Percentiles rank a stretch among this genome's conserved stretches.
These are phyloP conservation scores for Nitzschia sp. DNA, from an alignment of 108 stramenopile species.

Conservation along the genomic window DNA sequence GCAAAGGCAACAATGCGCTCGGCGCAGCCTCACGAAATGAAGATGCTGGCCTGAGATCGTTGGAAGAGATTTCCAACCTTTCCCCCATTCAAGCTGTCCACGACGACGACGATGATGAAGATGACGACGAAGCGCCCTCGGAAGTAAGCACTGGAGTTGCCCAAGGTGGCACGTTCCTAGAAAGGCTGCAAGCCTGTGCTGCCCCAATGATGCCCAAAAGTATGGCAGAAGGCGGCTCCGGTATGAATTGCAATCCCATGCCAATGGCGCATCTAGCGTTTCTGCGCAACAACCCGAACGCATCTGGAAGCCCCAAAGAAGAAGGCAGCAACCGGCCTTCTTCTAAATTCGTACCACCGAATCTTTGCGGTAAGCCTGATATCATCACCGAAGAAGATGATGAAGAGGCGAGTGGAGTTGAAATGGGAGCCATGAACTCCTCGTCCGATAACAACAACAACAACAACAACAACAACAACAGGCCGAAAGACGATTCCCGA, in stretches of 20 bases:
- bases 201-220: slow-evolving; percentile 47
- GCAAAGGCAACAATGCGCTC: background rate
- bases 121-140: slow-evolving; percentile 35
- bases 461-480: background rate
- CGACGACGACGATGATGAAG: slow-evolving; percentile 40
- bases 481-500: background rate
- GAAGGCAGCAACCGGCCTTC: slow-evolving; percentile 22
- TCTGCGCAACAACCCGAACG: slow-evolving; percentile 51
- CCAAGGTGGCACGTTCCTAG: slow-evolving; percentile 45
- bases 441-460: slow-evolving; percentile 1
- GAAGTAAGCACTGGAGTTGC: slow-evolving; percentile 51
- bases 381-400: slow-evolving; percentile 49
- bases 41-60: slow-evolving; percentile 1
- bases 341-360: slow-evolving; percentile 39
- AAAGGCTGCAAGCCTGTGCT: slow-evolving; percentile 56
- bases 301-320: background rate
- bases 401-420: slow-evolving; percentile 7
- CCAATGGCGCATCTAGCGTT: slow-evolving; percentile 67
- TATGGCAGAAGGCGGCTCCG: background rate
- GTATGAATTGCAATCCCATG: slow-evolving; percentile 27
- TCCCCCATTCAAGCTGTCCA: slow-evolving; percentile 43
- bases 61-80: slow-evolving; percentile 42
- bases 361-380: slow-evolving; percentile 67
- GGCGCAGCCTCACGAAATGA: background rate
- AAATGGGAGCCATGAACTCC: slow-evolving; percentile 7